Percentiles rank a stretch among this genome's conserved stretches.
phyloP scores from a whole-genome alignment of 1,284 basidiomycete species.

The Cutaneotrichosporon cyanovorans region DNA sequence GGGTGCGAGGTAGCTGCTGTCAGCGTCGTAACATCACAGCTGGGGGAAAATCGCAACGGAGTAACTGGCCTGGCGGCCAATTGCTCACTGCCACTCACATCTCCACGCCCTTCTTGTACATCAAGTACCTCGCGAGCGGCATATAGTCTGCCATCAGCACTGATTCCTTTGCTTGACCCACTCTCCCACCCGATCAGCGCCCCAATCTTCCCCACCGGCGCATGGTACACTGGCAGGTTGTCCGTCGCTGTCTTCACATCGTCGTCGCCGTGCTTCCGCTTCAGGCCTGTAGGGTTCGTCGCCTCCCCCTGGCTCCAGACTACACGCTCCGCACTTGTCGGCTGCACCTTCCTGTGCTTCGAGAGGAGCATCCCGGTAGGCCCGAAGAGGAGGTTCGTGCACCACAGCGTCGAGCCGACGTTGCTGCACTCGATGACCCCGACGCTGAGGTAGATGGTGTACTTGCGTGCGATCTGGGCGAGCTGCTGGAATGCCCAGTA shows the following conservation, averaged over 20 bases:
- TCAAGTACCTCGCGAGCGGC: conserved; percentile 52
- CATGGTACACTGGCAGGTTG: conserved; percentile 47
- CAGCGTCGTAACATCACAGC: neutral
- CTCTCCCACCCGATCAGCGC: conserved; percentile 68
- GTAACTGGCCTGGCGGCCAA: no score
- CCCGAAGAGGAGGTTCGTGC: conserved; percentile 60
- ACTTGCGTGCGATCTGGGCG: conserved; percentile 17
- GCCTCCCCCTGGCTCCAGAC: conserved; percentile 58
- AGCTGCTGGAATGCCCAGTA: conserved; percentile 22
- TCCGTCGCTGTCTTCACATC: conserved; percentile 21
- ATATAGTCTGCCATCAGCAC: conserved; percentile 51
- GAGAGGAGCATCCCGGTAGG: conserved; percentile 54
- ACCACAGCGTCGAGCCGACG: conserved; percentile 58
- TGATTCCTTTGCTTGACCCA: conserved; percentile 11
- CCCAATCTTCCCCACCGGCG: conserved; percentile 47
- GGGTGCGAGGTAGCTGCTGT: conserved; percentile 42
- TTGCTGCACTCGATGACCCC: conserved; percentile 61
- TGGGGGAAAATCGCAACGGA: no score
- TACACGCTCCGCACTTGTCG: conserved; percentile 60
- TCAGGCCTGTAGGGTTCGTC: conserved; percentile 20
- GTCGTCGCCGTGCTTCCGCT: conserved; percentile 31
- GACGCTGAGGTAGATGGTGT: conserved; percentile 54
- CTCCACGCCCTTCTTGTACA: conserved; percentile 37
- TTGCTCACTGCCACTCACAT: no score
- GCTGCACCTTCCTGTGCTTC: conserved; percentile 66